These are phyloP conservation scores for Aspergillus sojae DNA, from an alignment of 2,329 filamentous ascomycete species.

Conservation along the genomic window DNA sequence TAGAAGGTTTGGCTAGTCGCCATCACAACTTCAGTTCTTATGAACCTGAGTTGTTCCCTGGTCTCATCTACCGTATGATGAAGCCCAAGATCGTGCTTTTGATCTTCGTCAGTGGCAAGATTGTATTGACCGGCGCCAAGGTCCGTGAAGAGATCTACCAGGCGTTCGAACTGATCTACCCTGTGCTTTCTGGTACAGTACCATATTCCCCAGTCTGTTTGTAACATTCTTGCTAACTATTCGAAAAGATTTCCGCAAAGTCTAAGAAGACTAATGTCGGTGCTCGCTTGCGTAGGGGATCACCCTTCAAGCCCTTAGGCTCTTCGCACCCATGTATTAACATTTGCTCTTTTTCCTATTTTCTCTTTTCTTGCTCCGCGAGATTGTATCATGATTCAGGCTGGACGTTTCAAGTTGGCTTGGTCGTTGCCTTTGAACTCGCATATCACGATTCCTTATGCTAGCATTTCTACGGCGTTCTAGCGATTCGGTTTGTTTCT, in stretches of 20 bases:
- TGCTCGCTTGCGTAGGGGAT: slow-evolving; percentile 19
- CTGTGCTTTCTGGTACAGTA: slow-evolving; percentile 79
- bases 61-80: slow-evolving; percentile 99
- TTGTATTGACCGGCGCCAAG: slow-evolving; percentile 95
- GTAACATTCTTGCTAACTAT: slow-evolving; percentile 25
- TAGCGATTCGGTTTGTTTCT: slow-evolving; percentile 40
- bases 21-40: slow-evolving; percentile 99
- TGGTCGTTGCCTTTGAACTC: slow-evolving; percentile 19
- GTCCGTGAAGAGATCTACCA: slow-evolving; percentile 98
- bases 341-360: slow-evolving; percentile 21
- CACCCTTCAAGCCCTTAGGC: slow-evolving; percentile 17
- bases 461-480: slow-evolving; percentile 49
- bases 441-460: slow-evolving; percentile 41
- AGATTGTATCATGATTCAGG: slow-evolving; percentile 21
- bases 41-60: slow-evolving; percentile 96
- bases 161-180: slow-evolving; percentile 96
- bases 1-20: slow-evolving; percentile 92
- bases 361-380: slow-evolving; percentile 11
- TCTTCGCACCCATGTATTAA: slow-evolving; percentile 32
- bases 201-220: not conserved
- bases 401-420: slow-evolving; percentile 17
- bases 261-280: slow-evolving; percentile 41
- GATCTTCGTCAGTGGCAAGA: slow-evolving; percentile 98
- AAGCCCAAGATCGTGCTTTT: slow-evolving; percentile 98
- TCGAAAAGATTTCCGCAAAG: slow-evolving; percentile 63